These are phyloP conservation scores for Citrus cavaleriei DNA, from an alignment of 345 rosid genomes.

Conservation along the genomic window DNA sequence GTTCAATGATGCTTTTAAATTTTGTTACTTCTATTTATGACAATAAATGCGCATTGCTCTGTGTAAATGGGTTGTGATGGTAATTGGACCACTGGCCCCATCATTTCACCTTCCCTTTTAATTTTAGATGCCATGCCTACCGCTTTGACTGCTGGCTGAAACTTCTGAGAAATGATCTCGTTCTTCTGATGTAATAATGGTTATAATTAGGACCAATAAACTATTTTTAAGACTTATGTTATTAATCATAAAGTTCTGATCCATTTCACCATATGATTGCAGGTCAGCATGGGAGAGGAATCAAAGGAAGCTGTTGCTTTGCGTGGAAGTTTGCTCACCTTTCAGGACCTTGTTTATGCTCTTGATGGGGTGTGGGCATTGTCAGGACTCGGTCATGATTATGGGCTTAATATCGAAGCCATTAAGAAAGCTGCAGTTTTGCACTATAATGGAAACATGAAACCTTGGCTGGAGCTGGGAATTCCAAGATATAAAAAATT, in stretches of 20 bases:
- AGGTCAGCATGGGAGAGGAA: slow-evolving; percentile 39
- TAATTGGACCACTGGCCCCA: not conserved
- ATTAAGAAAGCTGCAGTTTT: slow-evolving; percentile 64
- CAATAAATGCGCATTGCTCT: not conserved
- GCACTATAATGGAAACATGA: slow-evolving; percentile 96
- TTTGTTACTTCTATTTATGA: not conserved
- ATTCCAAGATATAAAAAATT: slow-evolving; percentile 60
- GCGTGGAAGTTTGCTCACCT: slow-evolving; percentile 73
- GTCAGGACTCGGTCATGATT: slow-evolving; percentile 84
- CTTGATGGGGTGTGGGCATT: slow-evolving; percentile 66
- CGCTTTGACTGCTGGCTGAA: not conserved
- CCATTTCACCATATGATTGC: slow-evolving; percentile 18
- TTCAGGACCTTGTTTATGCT: slow-evolving; percentile 59
- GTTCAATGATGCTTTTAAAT: not conserved
- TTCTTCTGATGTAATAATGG: not conserved
- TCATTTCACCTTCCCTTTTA: not conserved
- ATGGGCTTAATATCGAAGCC: slow-evolving; percentile 35
- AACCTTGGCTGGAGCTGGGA: slow-evolving; percentile 98
- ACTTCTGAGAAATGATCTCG: not conserved
- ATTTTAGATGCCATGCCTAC: not conserved
- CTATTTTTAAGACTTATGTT: not conserved
- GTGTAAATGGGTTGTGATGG: not conserved
- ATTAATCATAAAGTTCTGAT: not conserved
- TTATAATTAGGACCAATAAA: not conserved
- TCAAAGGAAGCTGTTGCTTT: slow-evolving; percentile 48